phyloP scores from a whole-genome alignment of 192 early-diverging fungal genomes.

The Linnemannia exigua region DNA sequence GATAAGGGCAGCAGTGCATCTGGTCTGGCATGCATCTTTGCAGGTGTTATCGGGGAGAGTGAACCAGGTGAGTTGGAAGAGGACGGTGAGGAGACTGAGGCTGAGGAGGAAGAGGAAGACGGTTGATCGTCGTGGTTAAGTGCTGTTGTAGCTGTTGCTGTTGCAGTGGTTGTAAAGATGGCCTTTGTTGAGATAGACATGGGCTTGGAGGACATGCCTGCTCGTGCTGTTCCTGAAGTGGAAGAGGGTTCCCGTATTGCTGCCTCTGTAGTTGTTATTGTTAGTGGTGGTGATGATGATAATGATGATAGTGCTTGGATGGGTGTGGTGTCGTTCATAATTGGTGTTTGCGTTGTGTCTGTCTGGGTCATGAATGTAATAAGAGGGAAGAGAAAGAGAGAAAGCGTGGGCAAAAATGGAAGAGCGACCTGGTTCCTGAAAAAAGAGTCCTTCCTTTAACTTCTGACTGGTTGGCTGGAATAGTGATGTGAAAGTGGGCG shows the following conservation, averaged over 20 bases:
- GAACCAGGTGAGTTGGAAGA: conserved; percentile 12
- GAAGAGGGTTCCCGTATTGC: not conserved
- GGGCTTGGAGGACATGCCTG: conserved; percentile 1
- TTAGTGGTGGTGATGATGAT: not conserved
- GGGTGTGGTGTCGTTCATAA: not conserved
- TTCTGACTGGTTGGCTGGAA: too few species aligned
- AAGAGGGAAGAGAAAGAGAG: not conserved
- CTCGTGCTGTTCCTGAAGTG: not conserved
- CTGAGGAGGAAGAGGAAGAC: not conserved
- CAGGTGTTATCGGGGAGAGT: conserved; percentile 11
- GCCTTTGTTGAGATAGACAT: conserved; percentile 11
- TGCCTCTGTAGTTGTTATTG: conserved; percentile 4
- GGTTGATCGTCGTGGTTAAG: conserved; percentile 4
- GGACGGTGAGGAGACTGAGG: not conserved
- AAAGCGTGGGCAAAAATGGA: not conserved
- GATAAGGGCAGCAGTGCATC: not conserved
- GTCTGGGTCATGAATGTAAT: not conserved
- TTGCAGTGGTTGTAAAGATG: conserved; percentile 5
- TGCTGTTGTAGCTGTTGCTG: not conserved
- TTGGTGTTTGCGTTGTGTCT: not conserved
- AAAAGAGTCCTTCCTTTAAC: not conserved
- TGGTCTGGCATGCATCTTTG: not conserved
- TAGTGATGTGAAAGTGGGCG: too few species aligned
- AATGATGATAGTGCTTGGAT: not conserved
- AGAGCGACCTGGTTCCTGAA: not conserved